phyloP scores from a whole-genome alignment of 129 eudicot species.

The carrot (Daucus carota) region DNA sequence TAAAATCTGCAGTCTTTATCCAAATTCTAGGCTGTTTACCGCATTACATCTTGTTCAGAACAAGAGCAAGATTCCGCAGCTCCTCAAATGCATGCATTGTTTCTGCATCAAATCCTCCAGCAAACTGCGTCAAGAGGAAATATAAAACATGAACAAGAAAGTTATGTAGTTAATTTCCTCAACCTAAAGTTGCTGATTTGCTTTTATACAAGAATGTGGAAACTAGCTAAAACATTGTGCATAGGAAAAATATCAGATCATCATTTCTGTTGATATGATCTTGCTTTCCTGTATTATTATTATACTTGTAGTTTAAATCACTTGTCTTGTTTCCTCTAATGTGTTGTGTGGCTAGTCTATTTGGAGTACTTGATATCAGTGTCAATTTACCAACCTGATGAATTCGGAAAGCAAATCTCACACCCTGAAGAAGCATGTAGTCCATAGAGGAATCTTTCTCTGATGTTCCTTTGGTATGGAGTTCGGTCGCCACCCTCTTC shows the following conservation, averaged over 20 bases:
- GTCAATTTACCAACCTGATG: conserved; percentile 58
- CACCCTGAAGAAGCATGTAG: conserved; percentile 95
- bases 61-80: conserved; percentile 74
- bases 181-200: neutral
- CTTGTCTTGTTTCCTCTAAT: neutral
- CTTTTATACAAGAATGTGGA: neutral
- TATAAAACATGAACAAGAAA: neutral
- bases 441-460: conserved; percentile 86
- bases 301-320: neutral
- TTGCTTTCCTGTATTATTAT: neutral
- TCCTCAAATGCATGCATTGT: conserved; percentile 98
- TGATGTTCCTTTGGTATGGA: conserved; percentile 53
- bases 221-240: neutral
- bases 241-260: neutral
- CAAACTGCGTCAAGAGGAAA: conserved; percentile 51
- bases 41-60: conserved; percentile 49
- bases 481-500: conserved; percentile 84
- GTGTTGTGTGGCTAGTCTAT: neutral
- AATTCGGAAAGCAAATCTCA: conserved; percentile 88
- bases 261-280: neutral
- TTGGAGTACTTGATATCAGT: neutral
- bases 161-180: neutral
- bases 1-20: neutral
- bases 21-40: neutral
- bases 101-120: conserved; percentile 97